Evolutionary conservation across 1,284 basidiomycete genomes (phyloP).

Genomic region (Cryptococcus sp.): DNA sequence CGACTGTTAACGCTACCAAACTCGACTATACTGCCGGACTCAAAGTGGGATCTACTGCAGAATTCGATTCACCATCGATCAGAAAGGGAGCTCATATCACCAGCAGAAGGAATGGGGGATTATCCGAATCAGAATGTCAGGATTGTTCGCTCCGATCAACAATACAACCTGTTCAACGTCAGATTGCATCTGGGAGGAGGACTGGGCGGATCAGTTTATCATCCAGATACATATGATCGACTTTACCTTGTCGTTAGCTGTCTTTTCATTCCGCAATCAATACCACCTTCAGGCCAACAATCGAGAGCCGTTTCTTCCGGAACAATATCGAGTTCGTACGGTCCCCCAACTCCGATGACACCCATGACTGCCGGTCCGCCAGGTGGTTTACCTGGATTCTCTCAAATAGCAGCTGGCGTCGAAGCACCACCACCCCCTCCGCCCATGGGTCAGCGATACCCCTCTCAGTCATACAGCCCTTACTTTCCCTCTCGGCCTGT

Average conservation of each 20-base stretch:
- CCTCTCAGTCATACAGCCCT: background rate
- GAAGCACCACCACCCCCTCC: slow-evolving; percentile 12
- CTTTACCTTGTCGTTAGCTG: slow-evolving; percentile 41
- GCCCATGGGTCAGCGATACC: background rate
- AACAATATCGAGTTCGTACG: slow-evolving; percentile 1
- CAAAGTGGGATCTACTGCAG: background rate
- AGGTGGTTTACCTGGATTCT: slow-evolving; percentile 17
- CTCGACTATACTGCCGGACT: background rate
- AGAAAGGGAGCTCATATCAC: slow-evolving; percentile 34
- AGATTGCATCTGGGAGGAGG: slow-evolving; percentile 42
- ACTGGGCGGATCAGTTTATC: slow-evolving; percentile 35
- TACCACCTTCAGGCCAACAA: slow-evolving; percentile 1
- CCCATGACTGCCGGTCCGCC: slow-evolving; percentile 8
- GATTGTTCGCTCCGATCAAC: slow-evolving; percentile 27
- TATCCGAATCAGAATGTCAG: slow-evolving; percentile 43
- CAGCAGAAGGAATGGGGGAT: slow-evolving; percentile 40
- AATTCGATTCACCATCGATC: slow-evolving; percentile 12
- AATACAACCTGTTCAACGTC: slow-evolving; percentile 34
- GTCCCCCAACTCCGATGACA: slow-evolving; percentile 20
- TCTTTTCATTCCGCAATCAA: slow-evolving; percentile 19
- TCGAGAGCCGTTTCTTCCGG: background rate
- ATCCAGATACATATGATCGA: slow-evolving; percentile 26
- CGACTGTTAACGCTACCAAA: slow-evolving; percentile 24
- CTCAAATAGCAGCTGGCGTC: slow-evolving; percentile 19
- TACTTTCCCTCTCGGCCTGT: background rate